Percentiles rank a stretch among this genome's conserved stretches.
Conservation (phyloP, 208 protist genomes). For the Leishmania lainsoni region DNA sequence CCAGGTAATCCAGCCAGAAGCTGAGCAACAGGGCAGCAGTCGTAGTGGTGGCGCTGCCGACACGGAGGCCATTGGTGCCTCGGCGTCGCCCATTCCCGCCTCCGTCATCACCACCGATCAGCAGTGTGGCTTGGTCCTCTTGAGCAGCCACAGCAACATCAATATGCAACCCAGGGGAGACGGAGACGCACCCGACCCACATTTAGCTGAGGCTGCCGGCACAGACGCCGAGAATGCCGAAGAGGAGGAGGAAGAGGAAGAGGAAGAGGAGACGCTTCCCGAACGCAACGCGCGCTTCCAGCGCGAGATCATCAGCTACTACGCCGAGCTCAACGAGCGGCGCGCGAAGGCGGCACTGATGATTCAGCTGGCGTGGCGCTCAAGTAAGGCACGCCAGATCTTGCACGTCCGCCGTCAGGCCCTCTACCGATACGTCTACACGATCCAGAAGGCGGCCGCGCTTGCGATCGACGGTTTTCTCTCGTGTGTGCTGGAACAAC, state of each 20-base stretch:
- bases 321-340: slow-evolving; percentile 33
- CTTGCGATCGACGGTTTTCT: slow-evolving; percentile 60
- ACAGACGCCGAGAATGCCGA: not conserved
- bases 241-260: slow-evolving; percentile 42
- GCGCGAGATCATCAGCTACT: slow-evolving; percentile 59
- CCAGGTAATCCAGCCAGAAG: not conserved
- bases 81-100: not conserved
- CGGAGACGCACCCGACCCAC: not conserved
- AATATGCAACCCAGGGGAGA: not conserved
- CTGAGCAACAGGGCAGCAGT: not conserved
- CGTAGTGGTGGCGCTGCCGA: not conserved
- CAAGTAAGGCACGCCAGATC: slow-evolving; percentile 41
- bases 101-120: not conserved
- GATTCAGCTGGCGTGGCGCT: slow-evolving; percentile 75
- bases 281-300: slow-evolving; percentile 65
- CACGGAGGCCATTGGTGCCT: not conserved
- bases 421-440: slow-evolving; percentile 64
- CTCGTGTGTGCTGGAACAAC: slow-evolving; percentile 31
- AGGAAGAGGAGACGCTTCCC: slow-evolving; percentile 58
- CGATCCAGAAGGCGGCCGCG: slow-evolving; percentile 63
- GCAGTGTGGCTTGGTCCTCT: not conserved
- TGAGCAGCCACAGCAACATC: not conserved
- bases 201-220: not conserved
- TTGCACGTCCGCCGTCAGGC: slow-evolving; percentile 60
- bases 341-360: slow-evolving; percentile 43